Base-by-base conservation (phyloP, 768 basidiomycete genomes). In the Trametes elegans region DNA sequence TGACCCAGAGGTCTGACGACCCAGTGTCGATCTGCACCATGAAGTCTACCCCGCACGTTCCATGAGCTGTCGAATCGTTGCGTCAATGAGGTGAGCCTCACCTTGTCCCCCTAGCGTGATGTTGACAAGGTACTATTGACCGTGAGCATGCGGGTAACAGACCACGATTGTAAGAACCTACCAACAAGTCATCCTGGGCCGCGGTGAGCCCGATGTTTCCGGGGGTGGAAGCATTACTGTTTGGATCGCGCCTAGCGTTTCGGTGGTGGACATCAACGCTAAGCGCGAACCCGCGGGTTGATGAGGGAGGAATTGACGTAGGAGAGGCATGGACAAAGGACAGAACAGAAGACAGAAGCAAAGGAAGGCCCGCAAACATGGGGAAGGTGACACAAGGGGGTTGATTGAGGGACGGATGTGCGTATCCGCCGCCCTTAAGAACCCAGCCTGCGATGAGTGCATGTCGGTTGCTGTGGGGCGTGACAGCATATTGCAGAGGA, bases 21-120 rank as follows among this genome's bases (percentile, higher is more conserved):
- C 71, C 71, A 35, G 68, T 71, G 49, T 73, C 71, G 21, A 73
- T 46, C 58, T 70, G 66, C 13, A 70, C 64, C 16, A 59, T 60
- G 55, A 66, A 62, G 14, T 65, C 68, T 69, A n/a, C n/a, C n/a
- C n/a, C n/a, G 46, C 19, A 36, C 23, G 14, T 35, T 23, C 6
- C 1, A n/a, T n/a, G n/a, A n/a, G n/a, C n/a, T 14, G 31, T 7
- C 13, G 31, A 32, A 32, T 32, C 13, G 31, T 32, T 13, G 19
- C 18, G n/a, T 14, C n/a, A 39, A 19, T n/a, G 38, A 14, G 21
- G 38, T 19, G 38, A 39, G n/a, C 38, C n/a, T 39, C 8, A 39
- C 38, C n/a, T 39, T 39, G 38, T 8, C 38, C 38, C n/a, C 38
- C 38, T 2, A 39, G 38, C 2, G 38, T 18, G 38, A 39, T 39